Evolutionary conservation across 805 yeast species (phyloP).

Genomic region (Kodamaea jinghongensis): DNA sequence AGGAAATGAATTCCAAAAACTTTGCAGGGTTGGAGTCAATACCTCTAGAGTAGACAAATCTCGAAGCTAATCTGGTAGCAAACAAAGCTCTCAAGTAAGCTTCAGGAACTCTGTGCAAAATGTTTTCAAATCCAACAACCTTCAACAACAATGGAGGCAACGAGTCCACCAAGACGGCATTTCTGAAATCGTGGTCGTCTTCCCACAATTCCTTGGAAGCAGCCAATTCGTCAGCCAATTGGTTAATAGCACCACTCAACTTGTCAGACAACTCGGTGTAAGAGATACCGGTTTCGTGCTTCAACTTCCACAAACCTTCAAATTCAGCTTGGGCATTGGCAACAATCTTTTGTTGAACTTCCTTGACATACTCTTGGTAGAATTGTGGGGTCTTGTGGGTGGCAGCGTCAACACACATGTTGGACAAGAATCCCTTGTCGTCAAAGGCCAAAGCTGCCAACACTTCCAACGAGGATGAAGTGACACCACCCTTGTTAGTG

Average conservation of each 20-base stretch:
- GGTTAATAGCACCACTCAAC: slow-evolving; percentile 78
- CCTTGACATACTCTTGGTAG: slow-evolving; percentile 78
- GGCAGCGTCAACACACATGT: slow-evolving; percentile 71
- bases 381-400: slow-evolving; percentile 62
- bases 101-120: slow-evolving; percentile 78
- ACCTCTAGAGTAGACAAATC: slow-evolving; percentile 81
- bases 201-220: slow-evolving; percentile 80
- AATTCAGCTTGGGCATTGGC: slow-evolving; percentile 83
- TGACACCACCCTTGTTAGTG: slow-evolving; percentile 97
- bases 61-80: slow-evolving; percentile 80
- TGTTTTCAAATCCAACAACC: slow-evolving; percentile 62
- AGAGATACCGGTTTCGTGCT: slow-evolving; percentile 60
- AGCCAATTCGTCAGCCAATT: slow-evolving; percentile 81
- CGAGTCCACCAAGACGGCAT: slow-evolving; percentile 70
- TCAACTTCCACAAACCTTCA: slow-evolving; percentile 79
- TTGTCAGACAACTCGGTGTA: slow-evolving; percentile 74
- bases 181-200: slow-evolving; percentile 72
- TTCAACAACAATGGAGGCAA: slow-evolving; percentile 73
- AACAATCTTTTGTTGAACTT: slow-evolving; percentile 75
- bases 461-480: slow-evolving; percentile 93
- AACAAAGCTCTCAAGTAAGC: slow-evolving; percentile 85
- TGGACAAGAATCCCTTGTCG: slow-evolving; percentile 72
- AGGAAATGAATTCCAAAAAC: slow-evolving; percentile 66
- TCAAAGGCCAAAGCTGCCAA: slow-evolving; percentile 89
- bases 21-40: slow-evolving; percentile 76